phyloP scores from a whole-genome alignment of 2,329 filamentous ascomycete genomes.

The Colletotrichum tamarilloi region DNA sequence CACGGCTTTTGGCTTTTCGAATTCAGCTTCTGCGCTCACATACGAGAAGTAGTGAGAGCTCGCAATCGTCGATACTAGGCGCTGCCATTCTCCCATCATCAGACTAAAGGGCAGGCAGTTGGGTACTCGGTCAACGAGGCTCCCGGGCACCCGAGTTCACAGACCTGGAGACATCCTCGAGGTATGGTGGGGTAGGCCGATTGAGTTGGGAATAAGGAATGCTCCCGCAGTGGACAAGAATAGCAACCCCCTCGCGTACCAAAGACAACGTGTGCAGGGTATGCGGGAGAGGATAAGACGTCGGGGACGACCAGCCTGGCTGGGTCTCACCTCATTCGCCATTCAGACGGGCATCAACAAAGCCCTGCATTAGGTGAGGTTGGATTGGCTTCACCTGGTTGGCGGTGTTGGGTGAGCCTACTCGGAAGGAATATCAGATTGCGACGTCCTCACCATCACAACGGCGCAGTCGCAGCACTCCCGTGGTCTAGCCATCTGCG shows the following conservation, averaged over 20 bases:
- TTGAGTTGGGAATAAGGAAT: constrained; percentile 18
- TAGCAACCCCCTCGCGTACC: not conserved
- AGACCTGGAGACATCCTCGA: not conserved
- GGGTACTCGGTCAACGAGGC: not conserved
- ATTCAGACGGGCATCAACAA: not conserved
- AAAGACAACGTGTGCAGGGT: constrained; percentile 9
- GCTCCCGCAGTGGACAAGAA: constrained; percentile 14
- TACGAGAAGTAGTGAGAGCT: not conserved
- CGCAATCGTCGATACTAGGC: not conserved
- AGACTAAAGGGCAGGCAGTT: not conserved
- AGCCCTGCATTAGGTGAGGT: not conserved
- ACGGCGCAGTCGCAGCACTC: constrained; percentile 5
- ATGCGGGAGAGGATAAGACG: constrained; percentile 4
- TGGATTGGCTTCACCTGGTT: not conserved
- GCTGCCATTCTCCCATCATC: not conserved
- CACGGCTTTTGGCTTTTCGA: not conserved
- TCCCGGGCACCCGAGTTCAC: constrained; percentile 1
- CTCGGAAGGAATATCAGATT: not conserved
- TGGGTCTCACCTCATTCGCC: constrained; percentile 22
- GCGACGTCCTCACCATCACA: not conserved
- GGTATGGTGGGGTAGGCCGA: not conserved
- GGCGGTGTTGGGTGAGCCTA: not conserved
- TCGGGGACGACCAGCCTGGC: not conserved
- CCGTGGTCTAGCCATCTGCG: constrained; percentile 1
- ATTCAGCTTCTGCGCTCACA: not conserved